Evolutionary conservation across 148 eudicot species (phyloP), one percentile per base, ranked within the genome.

Genomic region (Diospyros kaki): DNA sequence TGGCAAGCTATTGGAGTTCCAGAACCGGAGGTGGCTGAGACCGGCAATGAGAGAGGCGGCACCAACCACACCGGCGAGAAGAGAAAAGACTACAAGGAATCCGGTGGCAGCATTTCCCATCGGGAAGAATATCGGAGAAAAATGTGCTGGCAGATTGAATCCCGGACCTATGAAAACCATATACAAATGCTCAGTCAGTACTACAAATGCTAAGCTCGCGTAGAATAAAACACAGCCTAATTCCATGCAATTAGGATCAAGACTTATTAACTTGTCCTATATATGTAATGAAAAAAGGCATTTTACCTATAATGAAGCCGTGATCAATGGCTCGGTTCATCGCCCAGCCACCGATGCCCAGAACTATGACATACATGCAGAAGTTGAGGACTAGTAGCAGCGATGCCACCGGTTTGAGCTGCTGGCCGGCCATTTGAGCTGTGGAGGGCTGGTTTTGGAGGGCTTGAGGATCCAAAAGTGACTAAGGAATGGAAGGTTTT

Each of bases 61-160:
- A 6, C 98, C 98, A 38, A 86, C 91, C 50, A 93, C 96, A 58
- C 98, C 98, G 2, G 98, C 98, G 43, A 93, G 76, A 72, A 93
- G 50, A 64, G 92, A 81, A 71, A 89, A 87, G 53, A 75, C 67
- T 18, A 91, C 96, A 44, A 93, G 91, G 81, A 90, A 93, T n/a
- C 98, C 96, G 13, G 98, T 90, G 11, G 93, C 93, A 0, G 93
- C 93, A 50, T 93, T 90, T 15, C 98, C 98, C 92, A 93, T 93
- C 0, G 98, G 96, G 66, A 93, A 93, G 82, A 79, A 86, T 28
- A 93, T 89, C 0, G 98, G 96, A 41, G 93, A 89, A 77, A 93
- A 93, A 74, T 93, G 96, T 43, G 93, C 93, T 1, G 98, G 98
- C 0, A 93, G 76, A 58, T 84, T 52, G 1, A 85, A 76, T 28